A percentile compares a stretch with the other conserved stretches of the same genome.
phyloP scores from a whole-genome alignment of 2,329 filamentous ascomycete genomes.

The Aspergillus piperis region DNA sequence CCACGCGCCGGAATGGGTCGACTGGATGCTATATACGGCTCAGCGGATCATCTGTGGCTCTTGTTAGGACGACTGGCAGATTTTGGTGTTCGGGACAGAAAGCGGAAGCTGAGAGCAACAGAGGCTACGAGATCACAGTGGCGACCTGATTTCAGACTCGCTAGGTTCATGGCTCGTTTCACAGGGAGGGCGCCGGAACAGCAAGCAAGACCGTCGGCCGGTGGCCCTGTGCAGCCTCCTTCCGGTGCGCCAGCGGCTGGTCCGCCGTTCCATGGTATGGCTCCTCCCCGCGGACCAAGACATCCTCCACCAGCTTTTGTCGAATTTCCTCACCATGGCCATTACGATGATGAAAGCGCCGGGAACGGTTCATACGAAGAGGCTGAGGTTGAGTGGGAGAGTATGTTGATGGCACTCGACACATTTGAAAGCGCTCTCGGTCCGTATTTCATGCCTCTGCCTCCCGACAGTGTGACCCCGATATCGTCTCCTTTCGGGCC shows the following conservation, averaged over 20 bases:
- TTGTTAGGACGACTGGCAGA: conserved; percentile 76
- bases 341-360: conserved; percentile 54
- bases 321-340: conserved; percentile 24
- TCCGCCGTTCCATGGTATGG: conserved; percentile 51
- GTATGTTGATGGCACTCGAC: conserved; percentile 45
- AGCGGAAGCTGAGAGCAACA: conserved; percentile 71
- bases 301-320: conserved; percentile 56
- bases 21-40: conserved; percentile 78
- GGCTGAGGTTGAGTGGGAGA: conserved; percentile 77
- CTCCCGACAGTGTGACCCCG: conserved; percentile 64
- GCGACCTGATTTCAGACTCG: conserved; percentile 56
- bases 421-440: conserved; percentile 62
- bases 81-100: conserved; percentile 75
- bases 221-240: conserved; percentile 10
- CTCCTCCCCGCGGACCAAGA: conserved; percentile 43
- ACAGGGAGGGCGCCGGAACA: conserved; percentile 14
- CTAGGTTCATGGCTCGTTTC: conserved; percentile 39
- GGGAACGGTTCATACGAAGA: conserved; percentile 65
- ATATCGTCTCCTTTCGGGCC: conserved; percentile 75
- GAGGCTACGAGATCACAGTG: conserved; percentile 60
- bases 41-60: conserved; percentile 83
- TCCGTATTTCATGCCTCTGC: conserved; percentile 73
- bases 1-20: conserved; percentile 79
- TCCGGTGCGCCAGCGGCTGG: conserved; percentile 15
- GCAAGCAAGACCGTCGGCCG: conserved; percentile 15